Percentiles rank a stretch among this genome's conserved stretches.
Evolutionary conservation across 148 eudicot genomes (phyloP).

Genomic region (Persicaria maculosa): DNA sequence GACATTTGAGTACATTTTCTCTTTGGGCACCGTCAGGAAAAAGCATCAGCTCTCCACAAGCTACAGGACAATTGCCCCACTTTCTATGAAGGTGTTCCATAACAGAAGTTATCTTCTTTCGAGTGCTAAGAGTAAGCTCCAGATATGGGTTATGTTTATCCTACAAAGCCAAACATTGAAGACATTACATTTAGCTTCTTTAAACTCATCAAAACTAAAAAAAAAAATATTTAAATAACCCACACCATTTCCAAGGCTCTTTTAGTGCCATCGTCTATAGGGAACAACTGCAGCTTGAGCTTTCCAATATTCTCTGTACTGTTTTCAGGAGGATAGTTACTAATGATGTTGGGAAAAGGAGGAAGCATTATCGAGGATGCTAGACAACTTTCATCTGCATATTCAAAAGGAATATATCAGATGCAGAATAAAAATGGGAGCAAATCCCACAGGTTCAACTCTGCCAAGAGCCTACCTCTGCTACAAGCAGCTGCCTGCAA

Average conservation of each 20-base stretch:
- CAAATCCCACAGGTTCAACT: constrained; percentile 6
- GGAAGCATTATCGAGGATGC: constrained; percentile 30
- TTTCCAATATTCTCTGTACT: constrained; percentile 38
- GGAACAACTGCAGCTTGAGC: constrained; percentile 88
- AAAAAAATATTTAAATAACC: constrained; percentile 10
- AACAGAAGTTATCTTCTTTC: constrained; percentile 89
- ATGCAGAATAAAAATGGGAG: constrained; percentile 3
- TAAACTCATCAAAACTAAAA: constrained; percentile 6
- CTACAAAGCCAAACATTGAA: constrained; percentile 35
- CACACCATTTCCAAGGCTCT: constrained; percentile 79
- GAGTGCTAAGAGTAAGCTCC: constrained; percentile 81
- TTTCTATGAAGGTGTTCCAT: constrained; percentile 89
- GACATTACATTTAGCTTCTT: constrained; percentile 9
- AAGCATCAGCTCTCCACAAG: constrained; percentile 70
- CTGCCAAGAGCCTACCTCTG: constrained; percentile 19
- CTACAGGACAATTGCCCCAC: constrained; percentile 76
- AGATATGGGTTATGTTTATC: constrained; percentile 87
- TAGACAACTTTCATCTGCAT: constrained; percentile 38
- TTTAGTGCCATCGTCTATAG: constrained; percentile 76
- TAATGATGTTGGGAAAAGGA: constrained; percentile 25
- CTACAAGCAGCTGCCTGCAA: constrained; percentile 19
- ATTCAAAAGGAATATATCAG: constrained; percentile 16
- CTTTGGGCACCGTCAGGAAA: constrained; percentile 59
- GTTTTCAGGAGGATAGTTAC: constrained; percentile 23
- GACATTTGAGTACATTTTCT: constrained; percentile 45